Base-by-base conservation (phyloP, 2,329 filamentous ascomycete species). In the Aspergillus puulaauensis region DNA sequence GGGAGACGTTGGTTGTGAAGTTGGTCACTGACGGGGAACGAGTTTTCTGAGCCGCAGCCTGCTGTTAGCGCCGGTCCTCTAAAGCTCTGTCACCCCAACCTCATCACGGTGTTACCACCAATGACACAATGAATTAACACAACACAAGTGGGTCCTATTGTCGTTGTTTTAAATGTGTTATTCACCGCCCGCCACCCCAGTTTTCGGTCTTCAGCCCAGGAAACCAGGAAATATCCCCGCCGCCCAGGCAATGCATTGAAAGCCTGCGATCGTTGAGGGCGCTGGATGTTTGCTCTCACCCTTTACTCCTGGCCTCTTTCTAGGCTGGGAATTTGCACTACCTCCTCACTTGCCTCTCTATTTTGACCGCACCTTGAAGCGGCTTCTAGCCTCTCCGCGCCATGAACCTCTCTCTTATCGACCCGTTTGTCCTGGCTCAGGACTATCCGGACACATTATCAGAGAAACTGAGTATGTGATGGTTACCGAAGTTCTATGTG, bases 381-480 rank as follows among this genome's bases (percentile, higher is more conserved):
- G 50, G 33, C 23, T 39, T 56, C 27, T 21, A 52, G 37, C 19
- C 35, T 23, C 21, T 21, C 23, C 47, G n/a, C 63, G 58, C 63
- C 52, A 90, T 90, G 88, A 90, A 90, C 80, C 78, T 90, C 64
- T 85, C 87, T 52, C 82, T 91, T 43, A 82, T 87, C 61, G 88
- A 91, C 71, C 88, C 88, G 23, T 89, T 89, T 68, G 83, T 88
- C 64, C 81, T 90, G 61, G 86, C 86, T 24, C 85, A 88, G 76
- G 93, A 97, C 78, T 96, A 95, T 73, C 93, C 93, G 54, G 93
- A 97, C 71, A 87, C 90, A 61, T 89, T 96, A 64, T 93, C 90
- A 35, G 91, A 91, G 70, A 93, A 90, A 57, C 88, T 99, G 63
- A 90, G 93, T 84, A 79, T 68, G 78, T 74, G 51, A 8, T 15